A percentile compares a stretch with the other conserved stretches of the same genome.
Conservation (phyloP, 345 rosid genomes). For the Hirschfeldia incana region DNA sequence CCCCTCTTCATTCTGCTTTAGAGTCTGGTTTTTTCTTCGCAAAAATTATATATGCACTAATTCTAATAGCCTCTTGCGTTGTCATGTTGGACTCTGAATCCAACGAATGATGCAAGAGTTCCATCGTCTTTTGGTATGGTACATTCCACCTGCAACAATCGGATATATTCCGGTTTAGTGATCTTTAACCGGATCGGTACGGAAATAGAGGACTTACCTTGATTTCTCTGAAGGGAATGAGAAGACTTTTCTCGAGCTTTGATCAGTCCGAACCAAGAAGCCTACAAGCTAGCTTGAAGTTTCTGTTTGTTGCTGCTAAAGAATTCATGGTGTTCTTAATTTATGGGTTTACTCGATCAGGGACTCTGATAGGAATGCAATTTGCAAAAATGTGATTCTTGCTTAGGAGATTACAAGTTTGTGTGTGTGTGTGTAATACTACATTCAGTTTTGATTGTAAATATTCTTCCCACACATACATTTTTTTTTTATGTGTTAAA, state of each 20-base stretch:
- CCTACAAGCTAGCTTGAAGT: constrained; percentile 81
- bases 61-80: constrained; percentile 99
- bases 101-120: constrained; percentile 81
- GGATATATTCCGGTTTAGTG: constrained; percentile 7
- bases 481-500: background rate
- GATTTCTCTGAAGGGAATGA: constrained; percentile 96
- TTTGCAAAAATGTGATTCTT: constrained; percentile 14
- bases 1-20: too few relatives aligned
- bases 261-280: constrained; percentile 93
- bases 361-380: background rate
- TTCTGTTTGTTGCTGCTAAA: constrained; percentile 88
- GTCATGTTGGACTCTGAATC: constrained; percentile 93
- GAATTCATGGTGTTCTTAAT: constrained; percentile 61
- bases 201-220: constrained; percentile 52
- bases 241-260: constrained; percentile 73
- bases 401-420: too few relatives aligned
- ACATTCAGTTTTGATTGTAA: constrained; percentile 24
- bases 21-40: too few relatives aligned
- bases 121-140: constrained; percentile 95
- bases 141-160: constrained; percentile 73
- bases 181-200: constrained; percentile 9
- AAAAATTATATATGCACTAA: too few relatives aligned
- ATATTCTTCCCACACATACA: constrained; percentile 1
- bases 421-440: too few relatives aligned
- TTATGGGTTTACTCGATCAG: background rate